phyloP scores from a whole-genome alignment of 352 stramenopile genomes.

The Phytophthora quininea region DNA sequence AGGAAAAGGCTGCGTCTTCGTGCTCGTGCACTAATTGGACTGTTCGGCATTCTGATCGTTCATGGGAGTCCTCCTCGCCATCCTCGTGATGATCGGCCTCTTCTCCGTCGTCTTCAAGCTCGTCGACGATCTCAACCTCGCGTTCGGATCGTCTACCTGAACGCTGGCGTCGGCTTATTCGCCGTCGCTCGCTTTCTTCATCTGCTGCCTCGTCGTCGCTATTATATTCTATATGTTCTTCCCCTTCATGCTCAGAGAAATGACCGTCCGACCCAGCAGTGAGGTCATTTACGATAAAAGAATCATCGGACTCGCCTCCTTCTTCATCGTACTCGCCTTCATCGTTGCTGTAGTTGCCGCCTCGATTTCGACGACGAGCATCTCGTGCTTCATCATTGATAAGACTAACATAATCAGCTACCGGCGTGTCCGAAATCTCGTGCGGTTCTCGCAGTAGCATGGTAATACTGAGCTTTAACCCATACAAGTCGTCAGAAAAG shows the following conservation, averaged over 20 bases:
- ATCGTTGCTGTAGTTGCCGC: constrained; percentile 39
- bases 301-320: constrained; percentile 61
- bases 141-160: constrained; percentile 19
- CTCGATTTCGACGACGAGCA: constrained; percentile 26
- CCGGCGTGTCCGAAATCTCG: constrained; percentile 48
- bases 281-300: constrained; percentile 73
- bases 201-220: constrained; percentile 49
- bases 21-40: constrained; percentile 17
- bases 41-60: constrained; percentile 18
- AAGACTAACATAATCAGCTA: constrained; percentile 38
- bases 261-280: constrained; percentile 24
- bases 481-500: constrained; percentile 70
- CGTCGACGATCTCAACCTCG: constrained; percentile 30
- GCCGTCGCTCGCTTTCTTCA: constrained; percentile 30
- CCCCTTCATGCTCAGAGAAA: constrained; percentile 41
- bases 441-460: constrained; percentile 52
- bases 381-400: constrained; percentile 43
- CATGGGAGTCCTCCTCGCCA: constrained; percentile 17
- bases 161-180: constrained; percentile 21
- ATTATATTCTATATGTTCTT: constrained; percentile 28
- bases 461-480: constrained; percentile 57
- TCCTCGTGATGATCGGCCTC: constrained; percentile 17
- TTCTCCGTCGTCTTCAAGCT: constrained; percentile 25
- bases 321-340: constrained; percentile 53
- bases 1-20: constrained; percentile 27